Evolutionary conservation across 1,284 basidiomycete genomes (phyloP), one percentile per base, ranked within the genome.

Genomic region (Naganishia liquefaciens): DNA sequence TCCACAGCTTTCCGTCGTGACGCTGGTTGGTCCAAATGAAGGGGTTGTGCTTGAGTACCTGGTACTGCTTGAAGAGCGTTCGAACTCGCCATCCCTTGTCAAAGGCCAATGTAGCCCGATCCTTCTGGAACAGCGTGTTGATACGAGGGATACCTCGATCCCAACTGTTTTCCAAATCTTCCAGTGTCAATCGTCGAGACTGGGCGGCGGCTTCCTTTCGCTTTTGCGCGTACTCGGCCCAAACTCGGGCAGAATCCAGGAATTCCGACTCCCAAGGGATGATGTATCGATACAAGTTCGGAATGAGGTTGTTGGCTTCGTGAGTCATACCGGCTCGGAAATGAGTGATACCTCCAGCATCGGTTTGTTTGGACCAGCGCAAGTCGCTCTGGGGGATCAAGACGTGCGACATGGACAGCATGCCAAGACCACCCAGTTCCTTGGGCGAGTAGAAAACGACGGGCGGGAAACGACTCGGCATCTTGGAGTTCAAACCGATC

Each of bases 151-250:
- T 58, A 77, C 68, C 67, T 39, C 58, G 63, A 47, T 68, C 76
- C 92, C 93, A 97, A 74, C 90, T 93, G 75, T 97, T 93, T 77
- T 97, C 93, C 25, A 97, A 83, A 82, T 97, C 94, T 76, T 98
- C 94, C n/a, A 97, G 83, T 1, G 94, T 98, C 53, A 98, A 82
- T 27, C 96, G 88, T 65, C 95, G 88, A 79, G 99, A 98, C 77
- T 97, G 92, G 2, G 95, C 93, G 69, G 93, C 95, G 23, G 95
- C 96, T 77, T 99, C 96, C 80, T 98, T 98, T 70, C 96, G 84
- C 84, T 99, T 99, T 91, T 97, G 91, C 0, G 96, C 96, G 77
- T 99, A 99, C 80, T 99, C 96, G 2, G 91, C 92, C 96, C 96
- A 99, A 30, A 99, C 96, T 69, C 96, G 91, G 44, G 93, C 93